These are phyloP conservation scores for Elsinoe fawcettii DNA, from an alignment of 2,329 filamentous ascomycete genomes.

Conservation along the genomic window DNA sequence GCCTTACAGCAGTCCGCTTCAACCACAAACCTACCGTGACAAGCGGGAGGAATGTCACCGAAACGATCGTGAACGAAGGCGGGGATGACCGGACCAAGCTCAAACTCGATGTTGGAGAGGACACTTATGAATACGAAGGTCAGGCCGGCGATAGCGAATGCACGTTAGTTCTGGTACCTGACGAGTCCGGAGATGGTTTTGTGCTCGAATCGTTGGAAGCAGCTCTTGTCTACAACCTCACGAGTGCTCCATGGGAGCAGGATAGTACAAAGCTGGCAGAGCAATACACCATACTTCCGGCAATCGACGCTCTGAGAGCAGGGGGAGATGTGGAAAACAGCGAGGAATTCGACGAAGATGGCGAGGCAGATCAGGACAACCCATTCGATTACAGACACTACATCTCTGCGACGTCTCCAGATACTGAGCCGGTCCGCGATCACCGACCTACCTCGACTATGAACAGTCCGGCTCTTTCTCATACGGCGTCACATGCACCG, in stretches of 20 bases:
- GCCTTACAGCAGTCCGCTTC: slow-evolving; percentile 26
- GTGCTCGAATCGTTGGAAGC: slow-evolving; percentile 74
- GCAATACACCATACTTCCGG: slow-evolving; percentile 51
- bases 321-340: slow-evolving; percentile 19
- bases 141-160: slow-evolving; percentile 48
- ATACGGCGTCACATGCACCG: slow-evolving; percentile 17
- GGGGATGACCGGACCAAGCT: slow-evolving; percentile 18
- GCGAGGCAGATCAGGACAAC: slow-evolving; percentile 36
- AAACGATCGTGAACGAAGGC: slow-evolving; percentile 22
- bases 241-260: slow-evolving; percentile 57
- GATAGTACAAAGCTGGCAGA: slow-evolving; percentile 57
- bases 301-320: slow-evolving; percentile 19
- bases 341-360: slow-evolving; percentile 30
- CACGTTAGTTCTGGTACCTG: slow-evolving; percentile 74
- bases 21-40: slow-evolving; percentile 39
- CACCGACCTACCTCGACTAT: slow-evolving; percentile 6
- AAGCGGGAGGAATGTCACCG: slow-evolving; percentile 26
- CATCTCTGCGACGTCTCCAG: slow-evolving; percentile 22
- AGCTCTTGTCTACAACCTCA: slow-evolving; percentile 82
- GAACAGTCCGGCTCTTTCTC: slow-evolving; percentile 23
- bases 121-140: slow-evolving; percentile 36
- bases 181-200: slow-evolving; percentile 64
- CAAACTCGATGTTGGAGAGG: slow-evolving; percentile 23
- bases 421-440: slow-evolving; percentile 24
- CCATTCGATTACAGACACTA: slow-evolving; percentile 46